Conservation (phyloP, 306 rosid genomes). For the Vigna radiata region DNA sequence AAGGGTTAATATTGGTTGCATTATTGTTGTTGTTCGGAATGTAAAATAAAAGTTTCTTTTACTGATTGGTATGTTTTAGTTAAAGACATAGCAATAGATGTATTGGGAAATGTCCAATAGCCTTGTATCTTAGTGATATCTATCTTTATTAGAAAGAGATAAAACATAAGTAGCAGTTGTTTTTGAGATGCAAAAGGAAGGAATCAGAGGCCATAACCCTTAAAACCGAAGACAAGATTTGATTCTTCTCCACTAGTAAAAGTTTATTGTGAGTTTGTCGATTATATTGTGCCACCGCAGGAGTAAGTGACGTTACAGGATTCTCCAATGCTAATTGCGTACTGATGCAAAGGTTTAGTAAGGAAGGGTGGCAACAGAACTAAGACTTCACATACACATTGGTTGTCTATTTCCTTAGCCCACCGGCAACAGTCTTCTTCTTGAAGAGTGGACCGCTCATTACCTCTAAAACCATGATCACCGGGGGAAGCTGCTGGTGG, state of each 20-base stretch:
- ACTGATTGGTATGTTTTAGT: not conserved
- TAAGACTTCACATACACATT: constrained; percentile 71
- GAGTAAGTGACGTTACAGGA: constrained; percentile 60
- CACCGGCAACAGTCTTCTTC: constrained; percentile 81
- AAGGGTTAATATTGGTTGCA: not conserved
- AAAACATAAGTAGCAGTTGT: too few relatives aligned
- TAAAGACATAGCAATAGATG: not conserved
- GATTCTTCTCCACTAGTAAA: constrained; percentile 32
- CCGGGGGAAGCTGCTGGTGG: not conserved
- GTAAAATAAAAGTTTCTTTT: constrained; percentile 9
- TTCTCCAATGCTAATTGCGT: constrained; percentile 59
- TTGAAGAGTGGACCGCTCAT: not conserved
- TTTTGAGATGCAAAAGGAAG: not conserved
- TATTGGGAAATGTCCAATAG: not conserved
- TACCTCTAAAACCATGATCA: not conserved
- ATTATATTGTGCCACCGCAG: constrained; percentile 65
- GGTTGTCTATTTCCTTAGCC: constrained; percentile 67
- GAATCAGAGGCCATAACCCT: constrained; percentile 23
- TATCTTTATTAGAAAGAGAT: not conserved
- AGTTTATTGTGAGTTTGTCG: not conserved
- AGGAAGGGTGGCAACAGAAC: constrained; percentile 63
- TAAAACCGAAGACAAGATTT: constrained; percentile 15
- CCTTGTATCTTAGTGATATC: not conserved
- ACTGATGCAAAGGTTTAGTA: constrained; percentile 62
- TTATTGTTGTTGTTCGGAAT: not conserved